Percentiles rank a stretch among this genome's conserved stretches.
These are phyloP conservation scores for Pestalotiopsis sp. DNA, from an alignment of 2,329 filamentous ascomycete species.

Conservation along the genomic window DNA sequence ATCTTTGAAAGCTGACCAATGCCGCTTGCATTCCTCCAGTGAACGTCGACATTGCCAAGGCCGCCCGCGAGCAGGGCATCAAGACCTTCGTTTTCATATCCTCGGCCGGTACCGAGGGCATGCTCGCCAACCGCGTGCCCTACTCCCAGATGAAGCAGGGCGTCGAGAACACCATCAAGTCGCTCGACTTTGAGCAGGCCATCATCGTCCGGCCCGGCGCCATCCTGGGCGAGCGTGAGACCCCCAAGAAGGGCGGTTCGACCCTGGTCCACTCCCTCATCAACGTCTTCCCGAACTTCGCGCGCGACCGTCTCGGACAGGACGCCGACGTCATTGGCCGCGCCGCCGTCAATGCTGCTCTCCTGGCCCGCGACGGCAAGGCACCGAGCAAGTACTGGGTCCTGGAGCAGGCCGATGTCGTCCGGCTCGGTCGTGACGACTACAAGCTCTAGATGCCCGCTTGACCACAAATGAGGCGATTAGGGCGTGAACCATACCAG, in stretches of 20 bases:
- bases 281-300: slow-evolving; percentile 53
- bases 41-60: slow-evolving; percentile 75
- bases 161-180: slow-evolving; percentile 76
- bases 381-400: slow-evolving; percentile 64
- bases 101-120: slow-evolving; percentile 47
- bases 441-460: slow-evolving; percentile 36
- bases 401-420: slow-evolving; percentile 61
- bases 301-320: slow-evolving; percentile 71
- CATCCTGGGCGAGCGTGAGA: slow-evolving; percentile 71
- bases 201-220: slow-evolving; percentile 75
- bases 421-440: slow-evolving; percentile 66
- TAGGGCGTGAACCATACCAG: neutral
- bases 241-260: slow-evolving; percentile 58
- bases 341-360: slow-evolving; percentile 63
- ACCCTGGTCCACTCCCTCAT: slow-evolving; percentile 57
- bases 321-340: slow-evolving; percentile 72
- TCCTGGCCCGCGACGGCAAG: slow-evolving; percentile 60
- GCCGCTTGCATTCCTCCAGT: slow-evolving; percentile 36
- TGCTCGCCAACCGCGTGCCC: slow-evolving; percentile 45
- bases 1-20: slow-evolving; percentile 2
- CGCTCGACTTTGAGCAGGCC: slow-evolving; percentile 73
- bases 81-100: slow-evolving; percentile 80
- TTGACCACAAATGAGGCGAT: neutral
- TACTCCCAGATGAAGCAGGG: slow-evolving; percentile 79
- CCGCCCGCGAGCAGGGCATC: slow-evolving; percentile 72